Evolutionary conservation across 1,284 basidiomycete genomes (phyloP), one percentile per base, ranked within the genome.

Genomic region (Peniophora sp.): DNA sequence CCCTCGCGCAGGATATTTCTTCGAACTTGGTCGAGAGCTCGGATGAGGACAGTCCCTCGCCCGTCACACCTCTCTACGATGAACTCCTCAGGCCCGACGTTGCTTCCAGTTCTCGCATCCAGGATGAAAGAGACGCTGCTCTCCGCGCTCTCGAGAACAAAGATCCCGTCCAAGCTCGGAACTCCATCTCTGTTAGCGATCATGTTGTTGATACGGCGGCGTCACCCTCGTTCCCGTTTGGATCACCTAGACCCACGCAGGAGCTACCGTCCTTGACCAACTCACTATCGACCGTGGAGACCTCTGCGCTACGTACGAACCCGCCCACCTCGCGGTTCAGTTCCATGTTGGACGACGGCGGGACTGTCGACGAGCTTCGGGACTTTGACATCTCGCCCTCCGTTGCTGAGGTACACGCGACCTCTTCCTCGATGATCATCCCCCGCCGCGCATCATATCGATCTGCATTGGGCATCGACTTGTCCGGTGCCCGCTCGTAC

Each of bases 211-310:
- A n/a, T 6, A 5, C 38, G 19, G 6, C 14, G 19, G n/a, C 44
- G 14, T 45, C 44, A 8, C 44, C 44, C 23, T 45, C 44, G 6
- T 23, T 45, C 44, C n/a, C 19, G 6, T 45, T 23, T 22, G 22
- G 17, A 20, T 45, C 44, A 19, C 44, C 44, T 3, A 46, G 50
- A 3, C 56, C 56, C 11, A 19, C 52, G 27, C 52, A 53, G 23
- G 56, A 57, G 36, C 48, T 57, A n/a, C 56, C 56, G 19, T 57
- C 56, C 3, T 53, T 57, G 8, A 48, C 56, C 12, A 49, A 47
- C 41, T 57, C 56, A 11, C 41, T 57, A 17, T 52, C 56, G 1
- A 57, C 55, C 17, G 49, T 52, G 27, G 27, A 32, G 27, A 12
- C 27, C 5, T 32, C 27, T 12, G 27, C 27, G 27, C 27, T 32